Evolutionary conservation across 2,329 filamentous ascomycete species (phyloP).

Genomic region (Macrophomina tecta): DNA sequence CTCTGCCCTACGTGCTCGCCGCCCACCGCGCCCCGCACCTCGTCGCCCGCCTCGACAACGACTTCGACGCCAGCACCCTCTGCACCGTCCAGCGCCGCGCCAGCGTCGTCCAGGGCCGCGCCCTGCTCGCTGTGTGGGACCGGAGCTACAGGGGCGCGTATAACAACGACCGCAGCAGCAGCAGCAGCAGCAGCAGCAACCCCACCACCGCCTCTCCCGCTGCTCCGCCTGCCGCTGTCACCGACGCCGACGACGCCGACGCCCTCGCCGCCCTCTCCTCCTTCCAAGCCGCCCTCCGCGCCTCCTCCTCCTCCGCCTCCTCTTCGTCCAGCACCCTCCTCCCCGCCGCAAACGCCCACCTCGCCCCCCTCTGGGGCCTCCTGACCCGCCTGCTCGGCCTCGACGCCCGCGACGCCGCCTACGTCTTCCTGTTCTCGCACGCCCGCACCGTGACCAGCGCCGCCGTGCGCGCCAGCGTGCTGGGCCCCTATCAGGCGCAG

Average conservation of each 20-base stretch:
- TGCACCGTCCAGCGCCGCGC: constrained; percentile 81
- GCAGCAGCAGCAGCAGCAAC: not conserved
- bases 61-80: constrained; percentile 75
- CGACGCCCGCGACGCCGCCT: constrained; percentile 67
- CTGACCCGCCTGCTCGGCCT: constrained; percentile 69
- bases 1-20: constrained; percentile 76
- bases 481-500: constrained; percentile 83
- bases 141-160: constrained; percentile 62
- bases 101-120: constrained; percentile 76
- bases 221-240: too few species aligned
- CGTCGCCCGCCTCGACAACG: constrained; percentile 71
- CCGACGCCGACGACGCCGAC: not conserved
- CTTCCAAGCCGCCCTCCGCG: constrained; percentile 41
- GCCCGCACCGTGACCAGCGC: constrained; percentile 78
- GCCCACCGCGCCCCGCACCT: constrained; percentile 62
- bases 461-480: constrained; percentile 75
- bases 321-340: constrained; percentile 30
- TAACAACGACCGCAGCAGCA: not conserved
- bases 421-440: constrained; percentile 78
- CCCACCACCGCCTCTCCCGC: too few species aligned
- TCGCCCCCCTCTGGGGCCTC: constrained; percentile 73
- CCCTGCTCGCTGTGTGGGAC: constrained; percentile 78
- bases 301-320: constrained; percentile 29
- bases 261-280: constrained; percentile 37
- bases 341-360: constrained; percentile 59